Percentiles rank a stretch among this genome's conserved stretches.
phyloP scores from a whole-genome alignment of 768 basidiomycete genomes.

The Leccinum aurantiacum region DNA sequence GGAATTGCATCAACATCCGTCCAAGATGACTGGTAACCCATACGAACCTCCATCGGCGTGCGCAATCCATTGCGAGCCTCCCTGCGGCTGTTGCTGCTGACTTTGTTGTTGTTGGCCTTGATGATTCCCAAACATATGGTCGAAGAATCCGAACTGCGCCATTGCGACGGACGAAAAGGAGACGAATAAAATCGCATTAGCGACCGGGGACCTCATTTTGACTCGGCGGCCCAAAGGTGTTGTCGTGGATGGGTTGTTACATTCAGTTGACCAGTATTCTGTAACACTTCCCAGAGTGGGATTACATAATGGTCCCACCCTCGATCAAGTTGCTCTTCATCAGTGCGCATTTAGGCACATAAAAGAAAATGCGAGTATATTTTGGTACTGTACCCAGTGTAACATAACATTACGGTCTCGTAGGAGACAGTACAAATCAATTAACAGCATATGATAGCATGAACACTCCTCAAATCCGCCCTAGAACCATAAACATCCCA shows the following conservation, averaged over 20 bases:
- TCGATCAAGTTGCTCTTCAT: no score
- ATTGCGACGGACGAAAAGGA: constrained; percentile 36
- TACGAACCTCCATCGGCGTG: constrained; percentile 64
- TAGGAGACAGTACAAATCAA: constrained; percentile 32
- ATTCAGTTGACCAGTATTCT: background rate
- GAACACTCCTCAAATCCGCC: constrained; percentile 22
- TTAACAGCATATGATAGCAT: constrained; percentile 32
- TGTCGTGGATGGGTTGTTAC: constrained; percentile 1
- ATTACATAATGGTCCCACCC: constrained; percentile 8
- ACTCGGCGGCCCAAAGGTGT: background rate
- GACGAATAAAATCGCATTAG: constrained; percentile 14
- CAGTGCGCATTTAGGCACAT: no score
- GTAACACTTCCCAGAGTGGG: background rate
- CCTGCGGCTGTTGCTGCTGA: constrained; percentile 46
- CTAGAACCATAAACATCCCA: constrained; percentile 3
- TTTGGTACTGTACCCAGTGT: constrained; percentile 14
- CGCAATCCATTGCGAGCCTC: constrained; percentile 61
- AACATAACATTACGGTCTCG: constrained; percentile 32
- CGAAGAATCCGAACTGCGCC: constrained; percentile 80
- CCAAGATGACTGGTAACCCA: background rate
- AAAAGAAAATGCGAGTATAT: background rate
- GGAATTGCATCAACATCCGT: background rate
- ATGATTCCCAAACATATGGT: constrained; percentile 66
- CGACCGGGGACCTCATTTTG: constrained; percentile 16
- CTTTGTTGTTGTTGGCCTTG: constrained; percentile 52